These are phyloP conservation scores for Anisodus acutangulus DNA, from an alignment of 257 asterid species.

Conservation along the genomic window DNA sequence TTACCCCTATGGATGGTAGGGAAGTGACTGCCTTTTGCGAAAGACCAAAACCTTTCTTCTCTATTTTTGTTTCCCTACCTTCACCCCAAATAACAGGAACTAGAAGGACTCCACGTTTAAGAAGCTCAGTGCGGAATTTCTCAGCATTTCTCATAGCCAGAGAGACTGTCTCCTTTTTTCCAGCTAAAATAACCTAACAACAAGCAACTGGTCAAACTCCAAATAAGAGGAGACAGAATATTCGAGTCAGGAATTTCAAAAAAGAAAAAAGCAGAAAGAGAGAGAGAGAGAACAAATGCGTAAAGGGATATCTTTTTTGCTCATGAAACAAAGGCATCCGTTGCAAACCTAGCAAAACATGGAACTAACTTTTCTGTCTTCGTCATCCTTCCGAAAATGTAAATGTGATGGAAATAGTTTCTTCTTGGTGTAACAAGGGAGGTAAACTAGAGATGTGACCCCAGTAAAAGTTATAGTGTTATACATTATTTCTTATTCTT, in stretches of 20 bases:
- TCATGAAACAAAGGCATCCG: not conserved
- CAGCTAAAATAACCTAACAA: slow-evolving; percentile 88
- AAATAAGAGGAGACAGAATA: not conserved
- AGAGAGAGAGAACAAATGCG: not conserved
- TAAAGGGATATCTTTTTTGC: not conserved
- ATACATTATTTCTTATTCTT: not conserved
- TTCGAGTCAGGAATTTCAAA: not conserved
- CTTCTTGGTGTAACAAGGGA: not conserved
- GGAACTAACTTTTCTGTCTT: not conserved
- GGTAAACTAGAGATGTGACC: not conserved
- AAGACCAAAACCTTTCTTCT: slow-evolving; percentile 89
- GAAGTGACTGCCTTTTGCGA: slow-evolving; percentile 73
- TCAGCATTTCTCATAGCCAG: slow-evolving; percentile 79
- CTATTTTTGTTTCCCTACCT: slow-evolving; percentile 51
- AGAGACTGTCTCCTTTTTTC: slow-evolving; percentile 75
- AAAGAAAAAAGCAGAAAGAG: not conserved
- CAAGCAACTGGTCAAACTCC: slow-evolving; percentile 34
- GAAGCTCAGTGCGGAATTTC: slow-evolving; percentile 82
- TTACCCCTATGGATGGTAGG: slow-evolving; percentile 94
- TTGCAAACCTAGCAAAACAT: not conserved
- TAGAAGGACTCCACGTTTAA: slow-evolving; percentile 77
- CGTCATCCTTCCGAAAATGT: not conserved
- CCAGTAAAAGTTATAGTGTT: not conserved
- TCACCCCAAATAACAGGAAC: slow-evolving; percentile 92
- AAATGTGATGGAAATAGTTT: slow-evolving; percentile 21